Percentiles rank a stretch among this genome's conserved stretches.
Evolutionary conservation across 2,329 filamentous ascomycete genomes (phyloP).

Genomic region (Plectosphaerella plurivora): DNA sequence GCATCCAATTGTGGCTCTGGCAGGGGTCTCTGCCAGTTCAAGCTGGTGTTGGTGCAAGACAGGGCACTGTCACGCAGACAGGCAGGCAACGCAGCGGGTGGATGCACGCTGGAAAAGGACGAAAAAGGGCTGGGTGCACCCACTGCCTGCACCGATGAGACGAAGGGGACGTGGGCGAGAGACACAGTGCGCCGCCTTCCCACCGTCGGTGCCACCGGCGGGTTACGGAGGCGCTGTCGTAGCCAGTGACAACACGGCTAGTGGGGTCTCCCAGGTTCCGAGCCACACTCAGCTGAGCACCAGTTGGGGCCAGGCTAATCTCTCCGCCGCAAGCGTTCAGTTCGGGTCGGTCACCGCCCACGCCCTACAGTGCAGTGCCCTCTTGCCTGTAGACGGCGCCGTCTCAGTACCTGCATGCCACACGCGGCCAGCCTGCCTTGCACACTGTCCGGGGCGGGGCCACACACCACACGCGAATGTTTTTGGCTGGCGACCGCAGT

Average conservation of each 20-base stretch:
- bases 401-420: constrained; percentile 13
- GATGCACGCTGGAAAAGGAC: background rate
- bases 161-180: background rate
- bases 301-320: too few relatives aligned
- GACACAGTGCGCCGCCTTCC: background rate
- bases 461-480: too few relatives aligned
- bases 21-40: too few relatives aligned
- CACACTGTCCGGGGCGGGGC: constrained; percentile 4
- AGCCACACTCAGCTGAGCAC: too few relatives aligned
- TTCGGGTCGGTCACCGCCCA: too few relatives aligned
- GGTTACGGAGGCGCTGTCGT: background rate
- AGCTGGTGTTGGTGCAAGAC: too few relatives aligned
- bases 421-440: background rate
- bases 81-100: background rate
- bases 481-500: constrained; percentile 6
- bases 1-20: too few relatives aligned
- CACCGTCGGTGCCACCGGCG: background rate
- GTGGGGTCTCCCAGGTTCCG: too few relatives aligned
- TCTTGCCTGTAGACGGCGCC: background rate
- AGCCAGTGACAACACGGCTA: too few relatives aligned
- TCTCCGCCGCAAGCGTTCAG: too few relatives aligned
- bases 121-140: background rate
- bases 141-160: background rate
- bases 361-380: background rate
- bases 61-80: too few relatives aligned